These are phyloP conservation scores for Aschersonia sp. DNA, from an alignment of 2,329 filamentous ascomycete species.

Conservation along the genomic window DNA sequence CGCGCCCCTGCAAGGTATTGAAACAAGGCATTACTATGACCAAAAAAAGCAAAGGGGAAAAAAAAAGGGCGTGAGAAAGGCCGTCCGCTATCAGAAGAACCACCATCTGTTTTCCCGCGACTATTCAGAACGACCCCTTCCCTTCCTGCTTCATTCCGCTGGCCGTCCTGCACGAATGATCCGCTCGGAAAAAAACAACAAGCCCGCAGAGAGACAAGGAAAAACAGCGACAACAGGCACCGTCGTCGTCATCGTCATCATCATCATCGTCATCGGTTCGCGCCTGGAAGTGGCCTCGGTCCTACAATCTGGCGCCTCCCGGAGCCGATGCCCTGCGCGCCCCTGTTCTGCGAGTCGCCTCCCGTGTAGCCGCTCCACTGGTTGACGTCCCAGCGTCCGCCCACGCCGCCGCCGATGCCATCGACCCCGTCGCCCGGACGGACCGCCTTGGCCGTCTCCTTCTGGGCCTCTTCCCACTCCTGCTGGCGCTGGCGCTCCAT, in stretches of 20 bases:
- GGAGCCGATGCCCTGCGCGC: conserved; percentile 49
- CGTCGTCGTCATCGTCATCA: not conserved
- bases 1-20: no score
- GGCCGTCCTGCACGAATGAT: no score
- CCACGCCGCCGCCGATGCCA: conserved; percentile 51
- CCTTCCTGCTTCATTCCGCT: no score
- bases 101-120: no score
- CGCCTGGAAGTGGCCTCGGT: conserved; percentile 48
- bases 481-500: conserved; percentile 60
- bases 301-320: conserved; percentile 68
- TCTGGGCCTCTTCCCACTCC: conserved; percentile 68
- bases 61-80: no score
- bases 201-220: not conserved
- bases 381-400: conserved; percentile 59
- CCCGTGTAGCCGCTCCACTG: conserved; percentile 65
- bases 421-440: conserved; percentile 38
- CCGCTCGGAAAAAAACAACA: no score
- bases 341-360: conserved; percentile 60
- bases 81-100: no score
- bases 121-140: no score
- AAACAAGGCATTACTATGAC: no score
- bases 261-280: conserved; percentile 9
- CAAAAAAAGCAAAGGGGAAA: no score
- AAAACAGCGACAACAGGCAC: not conserved
- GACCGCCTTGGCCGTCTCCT: conserved; percentile 42